Conservation (phyloP, 140 eudicot species). For the Cichorium intybus region DNA sequence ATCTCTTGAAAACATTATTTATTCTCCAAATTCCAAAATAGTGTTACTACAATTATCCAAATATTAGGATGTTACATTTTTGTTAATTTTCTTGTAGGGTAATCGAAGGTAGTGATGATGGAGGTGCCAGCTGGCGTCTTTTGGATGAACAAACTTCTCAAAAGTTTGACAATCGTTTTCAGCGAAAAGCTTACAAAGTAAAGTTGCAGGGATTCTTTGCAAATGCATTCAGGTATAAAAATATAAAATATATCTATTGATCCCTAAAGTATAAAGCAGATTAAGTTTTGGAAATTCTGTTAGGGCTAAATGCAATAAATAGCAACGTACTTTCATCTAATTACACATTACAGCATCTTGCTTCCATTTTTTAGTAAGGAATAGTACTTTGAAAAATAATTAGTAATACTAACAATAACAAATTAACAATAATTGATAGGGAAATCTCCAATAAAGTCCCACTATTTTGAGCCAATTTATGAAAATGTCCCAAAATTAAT, state of each 20-base stretch:
- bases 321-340: no score
- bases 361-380: no score
- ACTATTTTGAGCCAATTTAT: no score
- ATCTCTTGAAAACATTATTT: not conserved
- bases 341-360: no score
- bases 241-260: not conserved
- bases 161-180: slow-evolving; percentile 64
- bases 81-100: slow-evolving; percentile 43
- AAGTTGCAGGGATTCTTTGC: slow-evolving; percentile 42
- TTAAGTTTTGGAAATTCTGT: not conserved
- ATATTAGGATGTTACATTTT: not conserved
- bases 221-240: slow-evolving; percentile 69
- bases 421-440: no score
- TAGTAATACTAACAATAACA: no score
- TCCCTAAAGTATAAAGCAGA: not conserved
- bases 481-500: no score
- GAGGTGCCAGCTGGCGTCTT: slow-evolving; percentile 71
- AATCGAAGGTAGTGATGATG: slow-evolving; percentile 86
- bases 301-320: no score
- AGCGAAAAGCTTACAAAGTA: slow-evolving; percentile 61
- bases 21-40: not conserved
- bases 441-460: no score
- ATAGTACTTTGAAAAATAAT: no score
- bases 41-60: not conserved
- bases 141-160: slow-evolving; percentile 78